Conservation (phyloP, 2,329 filamentous ascomycete genomes). For the Fusarium praegraminearum region DNA sequence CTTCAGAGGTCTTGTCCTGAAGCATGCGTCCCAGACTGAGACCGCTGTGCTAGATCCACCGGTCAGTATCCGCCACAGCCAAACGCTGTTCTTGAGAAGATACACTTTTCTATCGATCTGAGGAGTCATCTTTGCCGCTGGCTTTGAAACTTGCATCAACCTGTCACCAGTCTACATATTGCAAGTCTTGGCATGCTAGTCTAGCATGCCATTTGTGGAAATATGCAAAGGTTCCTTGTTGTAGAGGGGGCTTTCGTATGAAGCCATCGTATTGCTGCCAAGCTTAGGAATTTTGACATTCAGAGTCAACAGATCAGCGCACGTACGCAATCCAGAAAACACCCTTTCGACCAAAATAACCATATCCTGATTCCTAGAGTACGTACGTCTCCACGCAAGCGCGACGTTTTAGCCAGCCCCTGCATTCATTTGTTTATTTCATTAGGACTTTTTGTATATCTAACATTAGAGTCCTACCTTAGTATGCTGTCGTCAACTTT, state of each 20-base stretch:
- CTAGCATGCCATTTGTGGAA: slow-evolving; percentile 27
- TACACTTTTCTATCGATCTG: neutral
- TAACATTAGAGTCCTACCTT: slow-evolving; percentile 13
- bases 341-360: slow-evolving; percentile 19
- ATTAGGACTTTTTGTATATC: slow-evolving; percentile 16
- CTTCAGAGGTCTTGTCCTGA: slow-evolving; percentile 25
- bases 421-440: slow-evolving; percentile 12
- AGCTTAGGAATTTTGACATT: slow-evolving; percentile 13
- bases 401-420: slow-evolving; percentile 38
- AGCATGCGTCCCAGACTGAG: slow-evolving; percentile 28
- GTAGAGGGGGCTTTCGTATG: slow-evolving; percentile 1
- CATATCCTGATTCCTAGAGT: neutral
- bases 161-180: slow-evolving; percentile 11
- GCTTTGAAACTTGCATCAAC: slow-evolving; percentile 30
- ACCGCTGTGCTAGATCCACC: slow-evolving; percentile 32
- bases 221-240: slow-evolving; percentile 1
- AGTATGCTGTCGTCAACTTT: neutral
- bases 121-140: slow-evolving; percentile 32
- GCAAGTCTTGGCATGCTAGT: slow-evolving; percentile 32
- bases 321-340: slow-evolving; percentile 25
- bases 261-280: slow-evolving; percentile 28
- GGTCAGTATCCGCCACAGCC: slow-evolving; percentile 14
- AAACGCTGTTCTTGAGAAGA: slow-evolving; percentile 9
- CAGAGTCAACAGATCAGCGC: neutral
- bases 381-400: slow-evolving; percentile 45